Conservation (phyloP, 129 eudicot species). For the Oenanthe sinensis region DNA sequence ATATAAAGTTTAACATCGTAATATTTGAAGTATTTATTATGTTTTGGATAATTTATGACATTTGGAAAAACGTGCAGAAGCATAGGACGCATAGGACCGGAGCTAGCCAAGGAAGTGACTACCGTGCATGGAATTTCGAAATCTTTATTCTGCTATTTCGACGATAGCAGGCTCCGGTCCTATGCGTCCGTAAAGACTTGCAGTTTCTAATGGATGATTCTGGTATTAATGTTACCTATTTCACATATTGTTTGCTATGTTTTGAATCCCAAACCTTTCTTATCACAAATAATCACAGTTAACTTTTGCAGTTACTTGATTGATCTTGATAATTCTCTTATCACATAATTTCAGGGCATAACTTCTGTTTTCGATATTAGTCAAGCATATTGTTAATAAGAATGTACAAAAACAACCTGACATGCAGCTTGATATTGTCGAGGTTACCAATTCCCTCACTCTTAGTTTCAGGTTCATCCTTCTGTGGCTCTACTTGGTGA, state of each 20-base stretch:
- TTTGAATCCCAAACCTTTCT: not conserved
- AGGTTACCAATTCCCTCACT: slow-evolving; percentile 65
- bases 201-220: slow-evolving; percentile 67
- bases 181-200: slow-evolving; percentile 64
- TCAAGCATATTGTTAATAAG: slow-evolving; percentile 96
- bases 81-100: too few relatives aligned
- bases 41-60: too few relatives aligned
- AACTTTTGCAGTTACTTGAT: not conserved
- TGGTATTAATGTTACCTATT: slow-evolving; percentile 30
- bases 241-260: not conserved
- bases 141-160: slow-evolving; percentile 76
- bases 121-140: slow-evolving; percentile 82
- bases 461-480: slow-evolving; percentile 44
- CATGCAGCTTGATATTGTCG: slow-evolving; percentile 74
- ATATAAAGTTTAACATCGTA: too few relatives aligned
- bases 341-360: slow-evolving; percentile 47
- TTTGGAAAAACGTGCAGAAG: too few relatives aligned
- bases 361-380: slow-evolving; percentile 62
- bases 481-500: slow-evolving; percentile 53
- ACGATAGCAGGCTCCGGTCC: slow-evolving; percentile 58
- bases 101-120: slow-evolving; percentile 72
- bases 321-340: not conserved
- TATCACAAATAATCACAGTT: not conserved
- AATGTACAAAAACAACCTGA: slow-evolving; percentile 79
- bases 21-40: too few relatives aligned